Evolutionary conservation across 441 rosid species (phyloP).

Genomic region (Pelargonium fulgidum): DNA sequence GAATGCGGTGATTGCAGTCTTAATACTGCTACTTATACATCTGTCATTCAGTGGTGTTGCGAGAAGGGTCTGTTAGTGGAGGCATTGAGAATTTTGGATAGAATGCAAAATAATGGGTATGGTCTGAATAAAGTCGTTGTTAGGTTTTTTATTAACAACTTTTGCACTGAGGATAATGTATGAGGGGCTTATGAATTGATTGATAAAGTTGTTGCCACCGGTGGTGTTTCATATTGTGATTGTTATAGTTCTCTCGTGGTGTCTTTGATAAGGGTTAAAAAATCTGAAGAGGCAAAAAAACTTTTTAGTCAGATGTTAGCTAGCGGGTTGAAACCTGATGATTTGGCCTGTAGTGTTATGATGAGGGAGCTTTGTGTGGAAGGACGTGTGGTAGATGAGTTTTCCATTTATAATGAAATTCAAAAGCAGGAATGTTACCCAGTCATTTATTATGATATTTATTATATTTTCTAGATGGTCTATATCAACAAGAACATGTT

Average conservation of each 20-base stretch:
- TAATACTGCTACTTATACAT: constrained; percentile 58
- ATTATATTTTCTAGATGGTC: constrained; percentile 43
- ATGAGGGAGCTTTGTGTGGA: constrained; percentile 49
- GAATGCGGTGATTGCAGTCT: constrained; percentile 50
- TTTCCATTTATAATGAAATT: constrained; percentile 40
- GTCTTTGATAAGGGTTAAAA: constrained; percentile 42
- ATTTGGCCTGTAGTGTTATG: constrained; percentile 56
- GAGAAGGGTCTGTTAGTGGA: constrained; percentile 43
- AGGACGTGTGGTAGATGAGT: constrained; percentile 50
- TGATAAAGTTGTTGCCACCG: constrained; percentile 40
- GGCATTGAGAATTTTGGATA: constrained; percentile 56
- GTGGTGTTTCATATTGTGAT: constrained; percentile 49
- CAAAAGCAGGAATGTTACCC: constrained; percentile 36
- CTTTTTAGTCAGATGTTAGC: constrained; percentile 43
- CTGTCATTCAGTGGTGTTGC: constrained; percentile 53
- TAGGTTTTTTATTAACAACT: constrained; percentile 48
- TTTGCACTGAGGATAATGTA: constrained; percentile 38
- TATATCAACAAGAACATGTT: constrained; percentile 39
- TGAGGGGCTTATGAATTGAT: constrained; percentile 50
- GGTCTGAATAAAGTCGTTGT: constrained; percentile 63
- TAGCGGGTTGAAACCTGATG: constrained; percentile 50
- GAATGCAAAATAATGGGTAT: constrained; percentile 57
- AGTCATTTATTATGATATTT: constrained; percentile 54
- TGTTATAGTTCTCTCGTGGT: constrained; percentile 57
- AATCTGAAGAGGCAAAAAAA: constrained; percentile 49